Evolutionary conservation across 257 asterid genomes (phyloP).

Genomic region (Lantana camara): DNA sequence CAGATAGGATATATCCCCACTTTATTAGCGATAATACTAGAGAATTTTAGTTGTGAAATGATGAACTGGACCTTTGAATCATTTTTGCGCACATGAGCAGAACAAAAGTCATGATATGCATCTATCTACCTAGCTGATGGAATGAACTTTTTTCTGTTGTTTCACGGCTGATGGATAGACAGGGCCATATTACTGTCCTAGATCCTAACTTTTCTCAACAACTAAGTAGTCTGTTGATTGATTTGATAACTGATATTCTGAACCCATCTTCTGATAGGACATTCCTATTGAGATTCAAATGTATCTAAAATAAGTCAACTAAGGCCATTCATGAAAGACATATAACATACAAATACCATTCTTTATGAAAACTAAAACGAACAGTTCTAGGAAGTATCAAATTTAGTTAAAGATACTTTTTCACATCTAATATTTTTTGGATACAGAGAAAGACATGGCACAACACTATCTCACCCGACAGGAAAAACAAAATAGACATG

Average conservation of each 20-base stretch:
- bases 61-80: conserved; percentile 3
- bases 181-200: not conserved
- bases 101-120: not conserved
- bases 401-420: not conserved
- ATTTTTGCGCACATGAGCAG: not conserved
- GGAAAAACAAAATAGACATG: not conserved
- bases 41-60: not conserved
- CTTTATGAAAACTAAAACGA: not conserved
- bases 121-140: not conserved
- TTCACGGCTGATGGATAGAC: not conserved
- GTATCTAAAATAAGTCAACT: not conserved
- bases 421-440: not conserved
- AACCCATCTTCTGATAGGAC: conserved; percentile 12
- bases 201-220: not conserved
- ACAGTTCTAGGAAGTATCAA: not conserved
- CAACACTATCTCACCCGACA: not conserved
- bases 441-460: not conserved
- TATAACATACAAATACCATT: not conserved
- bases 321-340: conserved; percentile 17
- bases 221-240: not conserved
- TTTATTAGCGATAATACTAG: not conserved
- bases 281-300: not conserved
- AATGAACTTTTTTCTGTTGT: not conserved
- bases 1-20: too few relatives aligned
- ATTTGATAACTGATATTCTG: not conserved